These are phyloP conservation scores for Golubevia pallescens DNA, from an alignment of 1,284 basidiomycete species.

Conservation along the genomic window DNA sequence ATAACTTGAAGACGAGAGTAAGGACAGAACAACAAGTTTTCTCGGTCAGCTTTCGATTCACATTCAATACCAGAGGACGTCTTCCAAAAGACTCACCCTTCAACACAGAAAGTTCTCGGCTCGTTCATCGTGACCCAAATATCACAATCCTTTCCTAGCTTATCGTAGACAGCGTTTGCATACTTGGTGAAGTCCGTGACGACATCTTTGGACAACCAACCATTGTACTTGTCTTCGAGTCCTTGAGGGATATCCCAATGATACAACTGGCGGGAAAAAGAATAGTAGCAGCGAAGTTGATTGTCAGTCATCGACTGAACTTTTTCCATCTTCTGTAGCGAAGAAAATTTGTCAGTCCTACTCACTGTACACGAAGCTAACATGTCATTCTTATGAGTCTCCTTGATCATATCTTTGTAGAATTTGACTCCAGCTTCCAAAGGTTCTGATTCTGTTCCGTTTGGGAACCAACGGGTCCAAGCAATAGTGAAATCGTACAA, in stretches of 20 bases:
- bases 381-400: conserved; percentile 8
- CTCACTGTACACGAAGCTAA: conserved; percentile 12
- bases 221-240: conserved; percentile 11
- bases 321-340: not conserved
- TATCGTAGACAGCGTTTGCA: conserved; percentile 7
- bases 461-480: conserved; percentile 16
- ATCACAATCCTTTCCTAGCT: conserved; percentile 14
- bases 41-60: not conserved
- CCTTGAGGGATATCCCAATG: conserved; percentile 9
- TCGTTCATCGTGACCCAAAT: conserved; percentile 18
- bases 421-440: conserved; percentile 14
- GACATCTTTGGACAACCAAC: conserved; percentile 10
- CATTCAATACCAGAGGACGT: not conserved
- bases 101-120: conserved; percentile 16
- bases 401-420: conserved; percentile 10
- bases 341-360: conserved; percentile 7
- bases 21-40: not conserved
- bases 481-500: conserved; percentile 18
- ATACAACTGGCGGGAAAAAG: not conserved
- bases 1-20: not conserved
- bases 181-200: conserved; percentile 15
- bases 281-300: not conserved
- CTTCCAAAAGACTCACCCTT: conserved; percentile 2
- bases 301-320: not conserved
- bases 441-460: conserved; percentile 7